phyloP scores from a whole-genome alignment of 192 early-diverging fungal genomes.

The Backusella liffmaniae region DNA sequence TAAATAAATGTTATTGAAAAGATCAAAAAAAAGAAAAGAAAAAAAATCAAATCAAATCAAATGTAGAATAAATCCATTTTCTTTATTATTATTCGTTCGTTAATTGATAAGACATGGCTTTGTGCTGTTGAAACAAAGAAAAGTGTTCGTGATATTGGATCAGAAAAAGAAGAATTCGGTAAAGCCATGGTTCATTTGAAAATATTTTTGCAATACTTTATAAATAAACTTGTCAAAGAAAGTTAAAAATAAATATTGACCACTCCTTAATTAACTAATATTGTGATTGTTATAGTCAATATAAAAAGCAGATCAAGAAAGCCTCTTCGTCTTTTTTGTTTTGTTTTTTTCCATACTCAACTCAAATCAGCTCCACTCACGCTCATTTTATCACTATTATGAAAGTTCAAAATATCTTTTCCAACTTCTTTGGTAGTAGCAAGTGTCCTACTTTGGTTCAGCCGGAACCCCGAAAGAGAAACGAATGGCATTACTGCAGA shows the following conservation, averaged over 20 bases:
- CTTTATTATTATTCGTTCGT: not conserved
- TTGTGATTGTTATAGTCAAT: not conserved
- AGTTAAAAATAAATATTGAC: not conserved
- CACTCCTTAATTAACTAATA: not conserved
- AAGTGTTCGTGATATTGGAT: not conserved
- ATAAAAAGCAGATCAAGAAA: not conserved
- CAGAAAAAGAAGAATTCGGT: not conserved
- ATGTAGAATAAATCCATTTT: not conserved
- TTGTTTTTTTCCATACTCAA: not conserved
- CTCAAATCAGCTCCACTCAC: not conserved
- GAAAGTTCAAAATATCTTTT: not conserved
- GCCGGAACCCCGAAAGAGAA: not conserved
- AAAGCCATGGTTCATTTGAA: not conserved
- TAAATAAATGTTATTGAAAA: not conserved
- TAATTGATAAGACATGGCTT: not conserved
- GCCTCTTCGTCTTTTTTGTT: not conserved
- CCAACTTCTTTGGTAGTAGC: not conserved
- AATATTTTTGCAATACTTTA: not conserved
- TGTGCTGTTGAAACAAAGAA: not conserved
- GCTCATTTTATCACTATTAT: not conserved
- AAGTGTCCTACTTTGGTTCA: not conserved
- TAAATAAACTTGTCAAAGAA: not conserved
- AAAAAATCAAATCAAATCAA: too few relatives aligned
- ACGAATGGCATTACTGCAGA: conserved; percentile 7
- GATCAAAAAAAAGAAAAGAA: too few relatives aligned